Base-by-base conservation (phyloP, 2,329 filamentous ascomycete genomes). In the Curvularia sp. region DNA sequence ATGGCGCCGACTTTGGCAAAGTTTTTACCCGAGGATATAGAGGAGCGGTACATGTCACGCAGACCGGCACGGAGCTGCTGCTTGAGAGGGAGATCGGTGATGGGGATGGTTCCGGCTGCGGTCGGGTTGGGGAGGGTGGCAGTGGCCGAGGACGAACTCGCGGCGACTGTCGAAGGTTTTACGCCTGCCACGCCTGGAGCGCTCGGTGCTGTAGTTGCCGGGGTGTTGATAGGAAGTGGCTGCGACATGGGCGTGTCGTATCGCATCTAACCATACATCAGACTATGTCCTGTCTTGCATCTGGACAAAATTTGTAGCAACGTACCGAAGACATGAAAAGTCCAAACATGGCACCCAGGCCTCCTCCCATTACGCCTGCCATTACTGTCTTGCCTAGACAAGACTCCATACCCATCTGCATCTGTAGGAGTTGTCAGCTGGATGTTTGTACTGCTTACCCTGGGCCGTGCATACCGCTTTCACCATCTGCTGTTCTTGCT, bases 261-360 rank as follows among this genome's bases (percentile, higher is more conserved):
- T 79, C 92, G 90, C 95, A 99, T 99, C 92, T 96, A 15, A 63
- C 50, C 50, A 9, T 10, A 30, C 53, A 18, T 62, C 30, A 56
- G 44, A 38, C 35, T 38, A 30, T 39, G 9, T 30, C 41, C 38
- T 30, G 13, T 43, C 31, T 18, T 38, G 9, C 44, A 49, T 54
- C n/a, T 9, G n/a, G 22, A 42, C 2, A 30, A 33, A 38, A 24
- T 22, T 20, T 30, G 38, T 53, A 28, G 49, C 60, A 31, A 83
- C 89, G 64, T 88, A 96, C 92, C 73, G 91, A 95, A 59, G 93
- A 92, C 94, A 98, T 99, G 83, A 99, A 99, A 71, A 98, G 85
- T 68, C 95, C 95, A 69, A 99, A 99, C 43, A 96, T 83, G 71
- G 93, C 95, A 63, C 95, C 95, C 66, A 99, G 89, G 38, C 89